Base-by-base conservation (phyloP, 192 early-diverging fungal genomes). In the Spinellus fusiger region DNA sequence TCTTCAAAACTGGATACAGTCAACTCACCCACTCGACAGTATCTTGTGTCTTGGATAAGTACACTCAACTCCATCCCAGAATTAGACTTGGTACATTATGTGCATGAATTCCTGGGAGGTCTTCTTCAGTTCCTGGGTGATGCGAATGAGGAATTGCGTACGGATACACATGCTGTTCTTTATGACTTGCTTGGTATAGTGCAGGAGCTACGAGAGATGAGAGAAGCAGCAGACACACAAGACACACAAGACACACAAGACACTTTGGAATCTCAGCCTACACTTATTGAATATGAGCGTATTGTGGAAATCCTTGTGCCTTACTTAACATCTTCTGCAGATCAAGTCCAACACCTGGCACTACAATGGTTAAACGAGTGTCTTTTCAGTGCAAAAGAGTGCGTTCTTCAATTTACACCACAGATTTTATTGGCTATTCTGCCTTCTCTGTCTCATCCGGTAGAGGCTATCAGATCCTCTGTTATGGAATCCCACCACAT, bases 71-170 rank as follows among this genome's bases (percentile, higher is more conserved):
- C 92, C 0, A 88, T 98, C n/a, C 98, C 96, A 0, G 95, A 94
- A 25, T 77, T 99, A 20, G 98, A 98, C 57, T 70, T 99, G 28
- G 86, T 98, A 18, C 81, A 82, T 1, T 93, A 89, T 68, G 65
- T 99, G 7, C 98, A 95, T 2, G 89, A 92, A 67, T 99, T 98
- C 65, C 76, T 99, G 31, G 93, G 95, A 64, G 94, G 94, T 0
- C 76, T 98, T 23, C 75, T 99, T 38, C 77, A 82, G 31, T 98
- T 93, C 52, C 77, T 99, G 40, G 89, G 84, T 71, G 98, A 99
- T 66, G 75, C 89, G 1, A 92, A 84, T 71, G 83, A 89, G 40
- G 95, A 98, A 75, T 92, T 99, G n/a, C 79, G 93, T 20, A 86
- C 80, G 10, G 81, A 87, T 40, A 93, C 96, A n/a, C n/a, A n/a